Evolutionary conservation across 805 yeast species (phyloP).

Genomic region (Limtongia smithiae): DNA sequence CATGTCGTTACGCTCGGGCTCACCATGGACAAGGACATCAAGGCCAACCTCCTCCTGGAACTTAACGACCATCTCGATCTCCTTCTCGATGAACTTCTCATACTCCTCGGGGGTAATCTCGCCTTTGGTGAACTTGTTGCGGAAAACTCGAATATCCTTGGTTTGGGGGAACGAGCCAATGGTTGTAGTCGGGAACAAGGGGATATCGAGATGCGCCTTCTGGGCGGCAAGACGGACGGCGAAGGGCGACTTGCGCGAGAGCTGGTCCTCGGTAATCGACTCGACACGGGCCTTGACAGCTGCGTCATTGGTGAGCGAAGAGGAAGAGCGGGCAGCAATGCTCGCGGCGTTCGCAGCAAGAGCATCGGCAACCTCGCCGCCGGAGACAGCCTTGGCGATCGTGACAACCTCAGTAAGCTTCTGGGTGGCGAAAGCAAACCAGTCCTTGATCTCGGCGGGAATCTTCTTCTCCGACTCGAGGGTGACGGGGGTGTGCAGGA

Average conservation of each 20-base stretch:
- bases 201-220: constrained; percentile 82
- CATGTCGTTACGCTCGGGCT: constrained; percentile 99
- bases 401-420: constrained; percentile 87
- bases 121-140: constrained; percentile 98
- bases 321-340: constrained; percentile 77
- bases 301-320: constrained; percentile 86
- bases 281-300: constrained; percentile 85
- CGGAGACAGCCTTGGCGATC: constrained; percentile 82
- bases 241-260: constrained; percentile 85
- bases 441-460: constrained; percentile 83
- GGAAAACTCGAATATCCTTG: constrained; percentile 96
- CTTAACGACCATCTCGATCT: constrained; percentile 91
- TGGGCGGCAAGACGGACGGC: constrained; percentile 83
- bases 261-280: constrained; percentile 58
- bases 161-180: constrained; percentile 99
- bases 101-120: constrained; percentile 91
- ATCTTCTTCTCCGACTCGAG: constrained; percentile 87
- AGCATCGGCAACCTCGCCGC: constrained; percentile 60
- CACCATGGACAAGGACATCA: constrained; percentile 99
- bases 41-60: constrained; percentile 99
- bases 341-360: constrained; percentile 85
- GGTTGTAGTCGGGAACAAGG: constrained; percentile 99
- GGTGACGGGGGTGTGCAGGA: constrained; percentile 98
- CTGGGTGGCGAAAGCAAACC: constrained; percentile 98
- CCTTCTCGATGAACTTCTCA: constrained; percentile 94